A percentile compares a stretch with the other conserved stretches of the same genome.
phyloP scores from a whole-genome alignment of 2,329 filamentous ascomycete species.

The Rhynchosporium graminicola region DNA sequence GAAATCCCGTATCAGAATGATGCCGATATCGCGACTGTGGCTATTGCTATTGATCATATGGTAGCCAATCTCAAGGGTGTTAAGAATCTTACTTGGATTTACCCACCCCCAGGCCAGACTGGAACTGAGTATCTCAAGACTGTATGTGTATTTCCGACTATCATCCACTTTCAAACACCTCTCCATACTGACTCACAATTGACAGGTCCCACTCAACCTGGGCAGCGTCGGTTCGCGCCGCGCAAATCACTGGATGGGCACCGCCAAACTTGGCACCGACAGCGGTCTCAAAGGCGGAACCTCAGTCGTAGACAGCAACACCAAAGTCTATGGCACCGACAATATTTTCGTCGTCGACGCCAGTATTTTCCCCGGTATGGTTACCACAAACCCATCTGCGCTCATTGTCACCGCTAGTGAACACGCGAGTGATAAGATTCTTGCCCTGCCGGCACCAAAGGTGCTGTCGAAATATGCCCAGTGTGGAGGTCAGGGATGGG shows the following conservation, averaged over 20 bases:
- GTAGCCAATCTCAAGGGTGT: conserved; percentile 55
- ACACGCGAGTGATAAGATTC: conserved; percentile 31
- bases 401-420: conserved; percentile 66
- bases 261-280: conserved; percentile 43
- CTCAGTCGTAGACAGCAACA: conserved; percentile 62
- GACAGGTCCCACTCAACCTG: conserved; percentile 34
- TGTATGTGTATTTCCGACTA: conserved; percentile 39
- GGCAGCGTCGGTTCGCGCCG: conserved; percentile 35
- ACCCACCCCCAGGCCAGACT: conserved; percentile 53
- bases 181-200: conserved; percentile 6
- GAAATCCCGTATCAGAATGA: conserved; percentile 53
- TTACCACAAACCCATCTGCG: conserved; percentile 67
- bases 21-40: conserved; percentile 63
- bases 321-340: conserved; percentile 66
- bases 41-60: conserved; percentile 62
- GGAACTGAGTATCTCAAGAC: conserved; percentile 58
- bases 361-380: conserved; percentile 68
- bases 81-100: conserved; percentile 55
- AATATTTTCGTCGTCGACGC: conserved; percentile 72
- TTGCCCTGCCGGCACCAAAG: background rate
- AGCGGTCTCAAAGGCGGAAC: conserved; percentile 49
- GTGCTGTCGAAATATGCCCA: conserved; percentile 25
- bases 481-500: conserved; percentile 31
- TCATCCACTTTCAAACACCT: background rate
- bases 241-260: conserved; percentile 43